A percentile compares a stretch with the other conserved stretches of the same genome.
Evolutionary conservation across 1,284 basidiomycete species (phyloP).

Genomic region (Fomitopsis palustris): DNA sequence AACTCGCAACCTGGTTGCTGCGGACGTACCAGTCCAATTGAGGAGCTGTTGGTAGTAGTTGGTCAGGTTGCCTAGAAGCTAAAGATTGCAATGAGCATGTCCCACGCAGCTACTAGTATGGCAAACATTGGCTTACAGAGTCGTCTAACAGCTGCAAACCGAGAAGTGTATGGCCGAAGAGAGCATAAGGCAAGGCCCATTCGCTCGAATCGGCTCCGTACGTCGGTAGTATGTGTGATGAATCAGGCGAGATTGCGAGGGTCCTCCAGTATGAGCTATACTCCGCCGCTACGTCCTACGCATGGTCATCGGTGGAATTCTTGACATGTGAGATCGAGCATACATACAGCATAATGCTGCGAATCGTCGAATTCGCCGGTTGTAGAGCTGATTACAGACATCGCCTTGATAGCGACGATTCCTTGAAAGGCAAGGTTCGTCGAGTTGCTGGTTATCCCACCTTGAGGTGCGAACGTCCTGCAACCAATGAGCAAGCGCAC

Average conservation of each 20-base stretch:
- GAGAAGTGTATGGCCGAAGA: background rate
- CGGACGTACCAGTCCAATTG: background rate
- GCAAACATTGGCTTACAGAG: background rate
- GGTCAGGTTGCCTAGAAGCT: background rate
- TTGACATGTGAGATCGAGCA: background rate
- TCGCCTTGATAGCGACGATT: slow-evolving; percentile 64
- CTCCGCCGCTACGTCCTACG: background rate
- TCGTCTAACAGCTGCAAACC: background rate
- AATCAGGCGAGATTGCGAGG: background rate
- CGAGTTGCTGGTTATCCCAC: slow-evolving; percentile 49
- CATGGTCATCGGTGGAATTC: background rate
- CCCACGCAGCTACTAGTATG: background rate
- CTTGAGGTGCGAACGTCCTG: slow-evolving; percentile 51
- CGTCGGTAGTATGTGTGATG: background rate
- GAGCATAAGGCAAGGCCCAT: background rate
- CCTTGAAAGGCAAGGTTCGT: slow-evolving; percentile 74
- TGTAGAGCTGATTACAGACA: slow-evolving; percentile 48
- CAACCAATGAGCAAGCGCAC: slow-evolving; percentile 40
- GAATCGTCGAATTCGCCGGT: slow-evolving; percentile 1
- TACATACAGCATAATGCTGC: background rate
- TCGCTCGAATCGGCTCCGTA: background rate
- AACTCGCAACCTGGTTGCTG: no score
- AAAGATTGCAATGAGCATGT: background rate
- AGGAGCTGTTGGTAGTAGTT: background rate
- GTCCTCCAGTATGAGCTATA: background rate